phyloP scores from a whole-genome alignment of 2,329 filamentous ascomycete genomes.

The Pseudophaeomoniella oleicola region DNA sequence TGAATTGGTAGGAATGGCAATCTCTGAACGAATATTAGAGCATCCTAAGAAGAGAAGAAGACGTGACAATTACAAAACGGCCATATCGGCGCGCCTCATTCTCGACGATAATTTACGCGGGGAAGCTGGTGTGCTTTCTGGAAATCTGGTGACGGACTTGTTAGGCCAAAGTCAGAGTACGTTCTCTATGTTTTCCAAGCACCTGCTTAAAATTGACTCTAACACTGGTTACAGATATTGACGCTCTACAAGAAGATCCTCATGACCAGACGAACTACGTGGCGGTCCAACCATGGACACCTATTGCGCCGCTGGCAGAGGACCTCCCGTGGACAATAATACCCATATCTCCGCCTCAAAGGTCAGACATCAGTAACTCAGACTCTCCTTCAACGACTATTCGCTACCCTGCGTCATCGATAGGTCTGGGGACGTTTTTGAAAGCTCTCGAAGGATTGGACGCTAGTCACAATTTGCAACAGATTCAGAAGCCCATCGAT shows the following conservation, averaged over 20 bases:
- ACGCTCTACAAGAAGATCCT: too few relatives aligned
- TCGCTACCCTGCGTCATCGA: constrained; percentile 57
- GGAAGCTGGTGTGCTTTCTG: not conserved
- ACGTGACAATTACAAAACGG: not conserved
- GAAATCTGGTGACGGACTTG: not conserved
- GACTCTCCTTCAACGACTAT: constrained; percentile 43
- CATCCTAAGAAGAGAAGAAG: not conserved
- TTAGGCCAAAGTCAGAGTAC: not conserved
- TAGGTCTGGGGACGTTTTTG: constrained; percentile 67
- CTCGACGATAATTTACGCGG: not conserved
- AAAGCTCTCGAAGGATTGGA: constrained; percentile 57
- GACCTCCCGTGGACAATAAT: not conserved
- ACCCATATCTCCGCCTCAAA: not conserved
- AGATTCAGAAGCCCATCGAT: constrained; percentile 65
- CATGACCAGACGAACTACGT: not conserved
- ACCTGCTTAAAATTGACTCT: too few relatives aligned
- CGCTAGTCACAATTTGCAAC: constrained; percentile 58
- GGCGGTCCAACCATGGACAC: not conserved
- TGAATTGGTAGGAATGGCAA: too few relatives aligned
- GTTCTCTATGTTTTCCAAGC: too few relatives aligned
- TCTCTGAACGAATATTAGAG: not conserved
- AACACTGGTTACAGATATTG: too few relatives aligned
- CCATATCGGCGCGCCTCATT: not conserved
- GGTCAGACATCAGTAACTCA: not conserved
- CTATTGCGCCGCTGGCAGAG: not conserved